phyloP scores from a whole-genome alignment of 2,329 filamentous ascomycete genomes.

The Phyllosticta citribraziliensis region DNA sequence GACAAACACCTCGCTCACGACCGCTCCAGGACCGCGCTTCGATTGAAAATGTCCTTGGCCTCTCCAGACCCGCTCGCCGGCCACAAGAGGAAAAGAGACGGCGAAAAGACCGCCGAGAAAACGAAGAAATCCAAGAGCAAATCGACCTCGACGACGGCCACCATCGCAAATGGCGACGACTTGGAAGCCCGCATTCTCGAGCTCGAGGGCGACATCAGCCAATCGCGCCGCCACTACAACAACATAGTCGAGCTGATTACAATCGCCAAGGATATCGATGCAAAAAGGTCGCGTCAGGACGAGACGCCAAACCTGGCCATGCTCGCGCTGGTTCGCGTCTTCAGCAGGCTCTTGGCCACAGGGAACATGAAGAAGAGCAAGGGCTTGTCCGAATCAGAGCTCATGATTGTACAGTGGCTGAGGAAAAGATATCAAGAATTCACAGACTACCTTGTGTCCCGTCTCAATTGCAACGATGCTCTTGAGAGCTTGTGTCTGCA shows the following conservation, averaged over 20 bases:
- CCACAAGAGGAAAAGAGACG: conserved; percentile 36
- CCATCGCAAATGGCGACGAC: conserved; percentile 31
- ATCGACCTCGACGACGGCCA: conserved; percentile 21
- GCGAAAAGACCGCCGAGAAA: conserved; percentile 24
- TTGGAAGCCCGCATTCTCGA: conserved; percentile 57
- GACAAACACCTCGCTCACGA: not conserved
- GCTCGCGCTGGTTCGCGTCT: conserved; percentile 77
- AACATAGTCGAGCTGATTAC: conserved; percentile 68
- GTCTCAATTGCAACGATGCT: conserved; percentile 53
- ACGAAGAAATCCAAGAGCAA: conserved; percentile 28
- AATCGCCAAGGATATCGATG: conserved; percentile 32
- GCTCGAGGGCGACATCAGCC: conserved; percentile 70
- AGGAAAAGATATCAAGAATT: conserved; percentile 66
- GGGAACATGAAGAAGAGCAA: conserved; percentile 60
- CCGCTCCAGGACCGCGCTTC: not conserved
- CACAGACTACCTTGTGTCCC: conserved; percentile 46
- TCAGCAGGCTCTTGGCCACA: conserved; percentile 67
- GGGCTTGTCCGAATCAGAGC: conserved; percentile 60
- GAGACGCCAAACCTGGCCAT: conserved; percentile 58
- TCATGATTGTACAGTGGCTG: conserved; percentile 67
- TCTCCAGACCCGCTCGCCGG: conserved; percentile 19
- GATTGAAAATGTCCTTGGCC: conserved; percentile 26
- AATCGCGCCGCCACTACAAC: conserved; percentile 86
- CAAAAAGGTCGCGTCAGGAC: conserved; percentile 38
- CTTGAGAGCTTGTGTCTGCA: conserved; percentile 61